Evolutionary conservation across 345 rosid species (phyloP).

Genomic region (Linum usitatissimum): DNA sequence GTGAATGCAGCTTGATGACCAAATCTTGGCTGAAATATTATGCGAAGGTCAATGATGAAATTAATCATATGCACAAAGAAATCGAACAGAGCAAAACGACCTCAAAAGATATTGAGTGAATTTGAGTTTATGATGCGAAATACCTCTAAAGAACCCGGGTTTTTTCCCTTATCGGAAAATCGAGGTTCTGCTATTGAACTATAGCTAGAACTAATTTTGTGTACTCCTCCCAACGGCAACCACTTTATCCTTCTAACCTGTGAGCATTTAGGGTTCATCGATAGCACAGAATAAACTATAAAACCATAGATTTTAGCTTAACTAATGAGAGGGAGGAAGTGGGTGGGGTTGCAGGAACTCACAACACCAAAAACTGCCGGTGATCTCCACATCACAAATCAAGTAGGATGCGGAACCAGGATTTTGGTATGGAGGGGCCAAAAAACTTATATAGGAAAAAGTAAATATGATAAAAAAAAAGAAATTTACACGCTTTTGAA

Average conservation of each 20-base stretch:
- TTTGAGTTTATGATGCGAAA: not conserved
- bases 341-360: not conserved
- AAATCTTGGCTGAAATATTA: conserved; percentile 11
- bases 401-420: too few relatives aligned
- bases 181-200: conserved; percentile 13
- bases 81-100: not conserved
- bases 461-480: too few relatives aligned
- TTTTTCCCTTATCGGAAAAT: conserved; percentile 6
- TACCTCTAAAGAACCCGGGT: conserved; percentile 15
- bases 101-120: not conserved
- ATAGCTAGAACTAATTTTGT: conserved; percentile 11
- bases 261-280: not conserved
- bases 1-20: conserved; percentile 8
- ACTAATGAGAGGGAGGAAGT: not conserved
- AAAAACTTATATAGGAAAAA: too few relatives aligned
- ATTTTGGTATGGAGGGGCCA: too few relatives aligned
- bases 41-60: not conserved
- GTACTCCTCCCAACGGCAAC: conserved; percentile 11
- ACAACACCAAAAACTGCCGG: not conserved
- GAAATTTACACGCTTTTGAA: too few relatives aligned
- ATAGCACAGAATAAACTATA: not conserved
- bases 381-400: not conserved
- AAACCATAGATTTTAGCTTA: not conserved
- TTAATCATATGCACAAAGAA: not conserved
- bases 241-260: conserved; percentile 15